phyloP scores from a whole-genome alignment of 805 yeast species.

The Cyberlindnera lachancei region DNA sequence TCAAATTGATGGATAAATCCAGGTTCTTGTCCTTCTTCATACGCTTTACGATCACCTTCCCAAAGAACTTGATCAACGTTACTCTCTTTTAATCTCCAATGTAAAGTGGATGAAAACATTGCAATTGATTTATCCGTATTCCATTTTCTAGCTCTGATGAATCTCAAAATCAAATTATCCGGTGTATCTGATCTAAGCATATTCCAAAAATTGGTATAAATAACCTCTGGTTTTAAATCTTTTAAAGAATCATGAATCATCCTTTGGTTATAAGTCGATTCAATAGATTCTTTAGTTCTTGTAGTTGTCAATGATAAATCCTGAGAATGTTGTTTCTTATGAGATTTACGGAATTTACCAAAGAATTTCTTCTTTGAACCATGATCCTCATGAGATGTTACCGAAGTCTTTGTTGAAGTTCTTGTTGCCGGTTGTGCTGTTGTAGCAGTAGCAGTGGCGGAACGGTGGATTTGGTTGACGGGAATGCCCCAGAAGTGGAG shows the following conservation, averaged over 20 bases:
- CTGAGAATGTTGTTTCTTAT: constrained; percentile 1
- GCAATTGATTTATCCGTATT: constrained; percentile 56
- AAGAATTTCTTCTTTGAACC: constrained; percentile 22
- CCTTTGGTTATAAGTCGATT: constrained; percentile 26
- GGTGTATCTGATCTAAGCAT: constrained; percentile 71
- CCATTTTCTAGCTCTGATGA: constrained; percentile 84
- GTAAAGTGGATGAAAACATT: constrained; percentile 67
- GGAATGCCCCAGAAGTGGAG: constrained; percentile 51
- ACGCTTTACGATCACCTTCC: constrained; percentile 65
- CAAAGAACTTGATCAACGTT: constrained; percentile 54
- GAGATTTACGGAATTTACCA: constrained; percentile 18
- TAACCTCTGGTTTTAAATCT: constrained; percentile 42
- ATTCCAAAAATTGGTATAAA: constrained; percentile 47
- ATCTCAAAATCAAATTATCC: constrained; percentile 71
- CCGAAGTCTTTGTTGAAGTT: constrained; percentile 10
- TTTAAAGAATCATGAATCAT: constrained; percentile 42
- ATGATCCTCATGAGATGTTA: constrained; percentile 3
- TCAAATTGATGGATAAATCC: constrained; percentile 38
- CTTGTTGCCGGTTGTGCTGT: constrained; percentile 7
- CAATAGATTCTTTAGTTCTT: constrained; percentile 24
- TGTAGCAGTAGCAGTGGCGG: too few relatives aligned
- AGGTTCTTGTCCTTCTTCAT: constrained; percentile 33
- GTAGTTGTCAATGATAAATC: constrained; percentile 17
- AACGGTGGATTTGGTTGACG: too few relatives aligned
- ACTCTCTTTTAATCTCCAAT: constrained; percentile 64